phyloP scores from a whole-genome alignment of 1,139 yeast genomes.

The Eremothecium gossypii region DNA sequence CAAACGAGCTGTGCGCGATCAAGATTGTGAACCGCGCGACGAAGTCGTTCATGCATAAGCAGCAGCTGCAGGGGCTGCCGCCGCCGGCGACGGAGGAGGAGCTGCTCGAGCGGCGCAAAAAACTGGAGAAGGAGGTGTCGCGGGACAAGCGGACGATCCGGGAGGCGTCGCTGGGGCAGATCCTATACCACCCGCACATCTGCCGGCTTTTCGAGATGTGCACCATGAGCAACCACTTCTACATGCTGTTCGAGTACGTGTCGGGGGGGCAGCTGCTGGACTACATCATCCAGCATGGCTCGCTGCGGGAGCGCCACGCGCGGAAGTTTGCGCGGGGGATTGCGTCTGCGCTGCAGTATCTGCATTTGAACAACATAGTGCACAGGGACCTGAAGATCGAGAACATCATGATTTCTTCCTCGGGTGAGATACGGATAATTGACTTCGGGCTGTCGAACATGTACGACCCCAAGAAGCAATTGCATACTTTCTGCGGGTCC shows the following conservation, averaged over 20 bases:
- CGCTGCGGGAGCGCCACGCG: constrained; percentile 87
- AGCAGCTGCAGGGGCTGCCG: constrained; percentile 62
- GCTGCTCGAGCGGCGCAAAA: constrained; percentile 55
- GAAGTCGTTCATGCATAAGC: constrained; percentile 66
- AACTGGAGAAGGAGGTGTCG: constrained; percentile 76
- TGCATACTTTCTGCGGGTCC: constrained; percentile 95
- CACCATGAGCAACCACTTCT: constrained; percentile 93
- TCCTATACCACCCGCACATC: constrained; percentile 85
- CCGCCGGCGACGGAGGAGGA: constrained; percentile 52
- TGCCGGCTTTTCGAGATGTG: constrained; percentile 90
- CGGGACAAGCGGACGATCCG: constrained; percentile 88
- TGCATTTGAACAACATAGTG: constrained; percentile 89
- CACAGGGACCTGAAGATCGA: constrained; percentile 96
- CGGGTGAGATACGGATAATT: constrained; percentile 90
- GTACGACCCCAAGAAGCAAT: constrained; percentile 59
- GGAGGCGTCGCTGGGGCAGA: constrained; percentile 88
- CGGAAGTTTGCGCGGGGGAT: constrained; percentile 94
- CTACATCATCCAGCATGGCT: constrained; percentile 93
- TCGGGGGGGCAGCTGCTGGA: constrained; percentile 98
- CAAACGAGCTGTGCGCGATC: constrained; percentile 79
- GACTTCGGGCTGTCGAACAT: constrained; percentile 93
- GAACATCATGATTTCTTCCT: constrained; percentile 86
- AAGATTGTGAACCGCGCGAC: constrained; percentile 78
- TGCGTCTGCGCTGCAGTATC: constrained; percentile 86
- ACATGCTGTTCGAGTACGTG: constrained; percentile 93